Base-by-base conservation (phyloP, 352 stramenopile species). In the Phytophthora ramorum region DNA sequence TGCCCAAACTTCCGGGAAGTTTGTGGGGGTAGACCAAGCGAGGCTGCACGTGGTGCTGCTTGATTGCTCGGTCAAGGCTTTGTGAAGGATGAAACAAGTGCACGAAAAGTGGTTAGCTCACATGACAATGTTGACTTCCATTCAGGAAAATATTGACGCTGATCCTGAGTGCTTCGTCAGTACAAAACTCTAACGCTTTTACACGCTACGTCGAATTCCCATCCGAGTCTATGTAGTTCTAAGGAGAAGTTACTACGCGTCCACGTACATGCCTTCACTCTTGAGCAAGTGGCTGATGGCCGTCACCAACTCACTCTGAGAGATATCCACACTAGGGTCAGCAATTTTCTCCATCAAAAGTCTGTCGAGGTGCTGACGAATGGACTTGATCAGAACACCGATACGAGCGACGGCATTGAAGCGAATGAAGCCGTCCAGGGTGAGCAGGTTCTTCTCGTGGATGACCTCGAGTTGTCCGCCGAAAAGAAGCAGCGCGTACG, bases 401-500 rank as follows among this genome's bases (percentile, higher is more conserved):
- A 98, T 95, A 43, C 98, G 96, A 3, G 95, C 87, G 38, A 97
- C 83, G 44, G 96, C 91, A 20, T 96, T 73, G 64, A 99, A 99
- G 20, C 92, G 87, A 35, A 99, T 92, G 91, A 96, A 99, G 2
- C 91, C 58, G 56, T 98, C 92, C 2, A 97, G 55, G 0, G 58
- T 77, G 16, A 98, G 68, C 49, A 91, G 58, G 28, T 94, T 93
- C 70, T 98, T 93, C 58, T 96, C 93, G 69, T 98, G 94, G 32
- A 91, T 80, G 2, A 99, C 90, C 7, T 95, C 88, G 28, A 99
- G 69, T 5, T 72, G 72, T n/a, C 98, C 98, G 19, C 97, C 98
- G 77, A 99, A 99, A 14, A 99, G 83, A 26, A 99, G 78, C 50
- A 99, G 79, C 28, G 96, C 90, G 73, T 99, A 99, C 8, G 97